Percentiles rank a stretch among this genome's conserved stretches.
phyloP scores from a whole-genome alignment of 2,329 filamentous ascomycete species.

The Fusarium devonianum region DNA sequence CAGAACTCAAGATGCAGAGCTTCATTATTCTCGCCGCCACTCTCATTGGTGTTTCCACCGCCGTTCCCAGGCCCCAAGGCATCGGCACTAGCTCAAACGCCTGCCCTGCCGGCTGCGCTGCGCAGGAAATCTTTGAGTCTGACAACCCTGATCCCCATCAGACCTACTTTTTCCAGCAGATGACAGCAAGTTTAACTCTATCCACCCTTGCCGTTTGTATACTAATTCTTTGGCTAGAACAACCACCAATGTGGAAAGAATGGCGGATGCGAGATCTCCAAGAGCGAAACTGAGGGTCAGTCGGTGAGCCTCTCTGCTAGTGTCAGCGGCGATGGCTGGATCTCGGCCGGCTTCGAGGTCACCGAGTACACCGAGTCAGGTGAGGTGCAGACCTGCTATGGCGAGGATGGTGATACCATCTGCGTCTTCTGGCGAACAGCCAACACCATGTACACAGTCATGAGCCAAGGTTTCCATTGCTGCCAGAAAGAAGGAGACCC shows the following conservation, averaged over 20 bases:
- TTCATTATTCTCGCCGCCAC: too few relatives aligned
- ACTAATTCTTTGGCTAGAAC: neutral
- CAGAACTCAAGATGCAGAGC: too few relatives aligned
- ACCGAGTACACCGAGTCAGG: neutral
- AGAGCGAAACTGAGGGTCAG: neutral
- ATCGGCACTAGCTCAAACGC: neutral
- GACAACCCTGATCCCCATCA: neutral
- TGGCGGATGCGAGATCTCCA: neutral
- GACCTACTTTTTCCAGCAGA: neutral
- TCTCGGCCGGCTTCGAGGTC: neutral
- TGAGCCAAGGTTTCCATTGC: neutral
- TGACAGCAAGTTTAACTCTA: neutral
- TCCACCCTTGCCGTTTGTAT: neutral
- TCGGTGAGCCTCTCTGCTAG: neutral
- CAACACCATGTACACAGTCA: neutral
- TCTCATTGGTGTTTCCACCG: neutral
- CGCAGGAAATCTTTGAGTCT: neutral
- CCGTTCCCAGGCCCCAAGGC: neutral
- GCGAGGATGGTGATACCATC: neutral
- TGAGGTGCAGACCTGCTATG: neutral
- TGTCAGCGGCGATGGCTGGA: neutral
- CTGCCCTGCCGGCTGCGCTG: neutral
- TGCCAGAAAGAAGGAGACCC: neutral
- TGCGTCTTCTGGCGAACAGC: neutral
- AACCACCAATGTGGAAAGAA: neutral